These are phyloP conservation scores for Podospora appendiculata DNA, from an alignment of 495 filamentous ascomycete species.

Conservation along the genomic window DNA sequence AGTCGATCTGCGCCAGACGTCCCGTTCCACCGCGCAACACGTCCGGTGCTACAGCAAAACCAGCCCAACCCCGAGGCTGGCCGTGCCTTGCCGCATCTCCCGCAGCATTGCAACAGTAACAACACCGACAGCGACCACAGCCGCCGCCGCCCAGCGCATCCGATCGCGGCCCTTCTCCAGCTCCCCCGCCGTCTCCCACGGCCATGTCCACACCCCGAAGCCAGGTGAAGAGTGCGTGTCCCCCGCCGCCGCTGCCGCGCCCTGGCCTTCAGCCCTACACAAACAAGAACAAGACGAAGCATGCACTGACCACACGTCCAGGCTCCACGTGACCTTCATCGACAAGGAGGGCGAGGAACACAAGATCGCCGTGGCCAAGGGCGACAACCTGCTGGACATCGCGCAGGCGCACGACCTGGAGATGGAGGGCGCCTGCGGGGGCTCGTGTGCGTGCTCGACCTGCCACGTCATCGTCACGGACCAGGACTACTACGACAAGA, in stretches of 20 bases:
- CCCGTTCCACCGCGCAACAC: slow-evolving; percentile 13
- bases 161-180: slow-evolving; percentile 44
- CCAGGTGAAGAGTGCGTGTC: slow-evolving; percentile 82
- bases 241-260: not conserved
- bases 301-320: slow-evolving; percentile 26
- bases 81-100: not conserved
- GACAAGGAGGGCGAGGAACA: slow-evolving; percentile 80
- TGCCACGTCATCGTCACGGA: slow-evolving; percentile 92
- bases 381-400: slow-evolving; percentile 90
- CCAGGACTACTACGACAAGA: slow-evolving; percentile 78
- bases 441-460: slow-evolving; percentile 93
- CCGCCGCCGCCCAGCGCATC: not conserved
- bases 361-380: slow-evolving; percentile 70
- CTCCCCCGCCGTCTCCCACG: slow-evolving; percentile 55
- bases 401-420: slow-evolving; percentile 92
- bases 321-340: slow-evolving; percentile 84
- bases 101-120: not conserved
- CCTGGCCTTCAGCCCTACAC: not conserved
- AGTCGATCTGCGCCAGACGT: slow-evolving; percentile 4
- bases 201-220: slow-evolving; percentile 75
- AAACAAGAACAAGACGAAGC: not conserved
- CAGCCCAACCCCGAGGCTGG: slow-evolving; percentile 6
- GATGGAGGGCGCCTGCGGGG: slow-evolving; percentile 97
- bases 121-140: not conserved
- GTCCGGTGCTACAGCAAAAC: slow-evolving; percentile 13